Conservation (phyloP, 2,329 filamentous ascomycete genomes). For the Celoporthe dispersa region DNA sequence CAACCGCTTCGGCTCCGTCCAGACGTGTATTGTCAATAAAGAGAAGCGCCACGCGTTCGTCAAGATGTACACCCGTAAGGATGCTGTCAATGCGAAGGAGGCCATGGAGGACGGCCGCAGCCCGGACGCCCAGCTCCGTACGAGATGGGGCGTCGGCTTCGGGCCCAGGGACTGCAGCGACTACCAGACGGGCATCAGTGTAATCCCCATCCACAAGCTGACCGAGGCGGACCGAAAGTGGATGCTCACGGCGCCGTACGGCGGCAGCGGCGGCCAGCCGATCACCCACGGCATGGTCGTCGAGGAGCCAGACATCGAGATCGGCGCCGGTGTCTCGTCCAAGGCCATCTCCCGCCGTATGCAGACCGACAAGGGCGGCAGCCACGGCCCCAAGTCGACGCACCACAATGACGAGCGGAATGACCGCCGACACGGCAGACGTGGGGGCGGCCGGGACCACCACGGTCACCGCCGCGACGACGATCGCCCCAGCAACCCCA, state of each 20-base stretch:
- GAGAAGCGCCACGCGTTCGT: conserved; percentile 99
- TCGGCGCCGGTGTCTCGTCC: conserved; percentile 93
- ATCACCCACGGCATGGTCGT: conserved; percentile 86
- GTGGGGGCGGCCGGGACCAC: conserved; percentile 31
- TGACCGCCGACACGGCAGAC: conserved; percentile 30
- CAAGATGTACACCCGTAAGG: conserved; percentile 91
- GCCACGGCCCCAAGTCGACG: conserved; percentile 68
- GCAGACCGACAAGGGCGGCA: conserved; percentile 70
- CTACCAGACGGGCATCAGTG: conserved; percentile 87
- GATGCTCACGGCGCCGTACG: conserved; percentile 92
- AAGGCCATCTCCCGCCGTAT: conserved; percentile 78
- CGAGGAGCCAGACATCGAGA: conserved; percentile 98
- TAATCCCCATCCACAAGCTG: conserved; percentile 89
- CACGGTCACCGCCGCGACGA: conserved; percentile 37
- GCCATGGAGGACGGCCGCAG: conserved; percentile 83
- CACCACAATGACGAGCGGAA: conserved; percentile 39
- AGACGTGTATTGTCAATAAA: conserved; percentile 97
- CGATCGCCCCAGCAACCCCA: conserved; percentile 34
- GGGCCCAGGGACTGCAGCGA: conserved; percentile 97
- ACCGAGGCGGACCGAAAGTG: conserved; percentile 97
- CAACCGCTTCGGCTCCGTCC: conserved; percentile 79
- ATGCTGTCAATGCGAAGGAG: conserved; percentile 82
- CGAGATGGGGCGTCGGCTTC: conserved; percentile 96
- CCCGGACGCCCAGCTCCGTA: conserved; percentile 77
- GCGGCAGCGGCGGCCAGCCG: conserved; percentile 82